These are phyloP conservation scores for Lolium multiflorum DNA, from an alignment of 176 grass and related monocot species.

Conservation along the genomic window DNA sequence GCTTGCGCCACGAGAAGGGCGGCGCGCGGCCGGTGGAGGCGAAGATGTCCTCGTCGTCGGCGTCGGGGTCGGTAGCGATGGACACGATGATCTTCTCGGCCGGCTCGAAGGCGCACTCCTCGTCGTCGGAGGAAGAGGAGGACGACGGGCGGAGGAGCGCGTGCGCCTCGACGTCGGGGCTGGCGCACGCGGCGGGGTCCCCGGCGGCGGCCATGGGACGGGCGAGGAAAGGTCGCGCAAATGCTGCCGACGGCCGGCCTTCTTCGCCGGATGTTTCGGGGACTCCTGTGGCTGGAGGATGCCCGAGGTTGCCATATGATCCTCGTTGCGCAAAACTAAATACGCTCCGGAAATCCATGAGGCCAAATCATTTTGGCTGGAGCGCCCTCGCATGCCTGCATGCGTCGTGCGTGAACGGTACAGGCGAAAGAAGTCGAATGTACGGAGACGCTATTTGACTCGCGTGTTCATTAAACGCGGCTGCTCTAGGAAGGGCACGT, in stretches of 20 bases:
- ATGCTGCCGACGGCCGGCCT: not conserved
- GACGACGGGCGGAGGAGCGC: conserved; percentile 51
- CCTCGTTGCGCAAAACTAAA: conserved; percentile 31
- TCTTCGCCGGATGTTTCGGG: not conserved
- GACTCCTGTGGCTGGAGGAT: conserved; percentile 29
- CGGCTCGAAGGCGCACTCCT: conserved; percentile 67
- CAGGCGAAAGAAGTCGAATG: not conserved
- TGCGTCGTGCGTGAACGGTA: not conserved
- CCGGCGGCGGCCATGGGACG: conserved; percentile 35
- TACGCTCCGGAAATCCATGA: conserved; percentile 10
- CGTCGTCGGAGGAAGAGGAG: conserved; percentile 27
- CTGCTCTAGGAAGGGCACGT: not conserved
- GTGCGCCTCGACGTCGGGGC: conserved; percentile 43
- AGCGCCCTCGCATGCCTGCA: not conserved
- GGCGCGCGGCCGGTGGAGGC: not conserved
- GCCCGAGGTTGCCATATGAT: conserved; percentile 14
- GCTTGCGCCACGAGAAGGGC: conserved; percentile 86
- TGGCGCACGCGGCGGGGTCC: conserved; percentile 1
- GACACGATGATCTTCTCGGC: conserved; percentile 63
- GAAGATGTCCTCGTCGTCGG: conserved; percentile 37
- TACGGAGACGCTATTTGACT: not conserved
- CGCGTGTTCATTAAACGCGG: not conserved
- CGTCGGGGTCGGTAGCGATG: conserved; percentile 37
- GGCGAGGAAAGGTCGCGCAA: not conserved
- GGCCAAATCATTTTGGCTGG: not conserved